Evolutionary conservation across 306 rosid genomes (phyloP), one percentile per base, ranked within the genome.

Genomic region (Inga leiocalycina): DNA sequence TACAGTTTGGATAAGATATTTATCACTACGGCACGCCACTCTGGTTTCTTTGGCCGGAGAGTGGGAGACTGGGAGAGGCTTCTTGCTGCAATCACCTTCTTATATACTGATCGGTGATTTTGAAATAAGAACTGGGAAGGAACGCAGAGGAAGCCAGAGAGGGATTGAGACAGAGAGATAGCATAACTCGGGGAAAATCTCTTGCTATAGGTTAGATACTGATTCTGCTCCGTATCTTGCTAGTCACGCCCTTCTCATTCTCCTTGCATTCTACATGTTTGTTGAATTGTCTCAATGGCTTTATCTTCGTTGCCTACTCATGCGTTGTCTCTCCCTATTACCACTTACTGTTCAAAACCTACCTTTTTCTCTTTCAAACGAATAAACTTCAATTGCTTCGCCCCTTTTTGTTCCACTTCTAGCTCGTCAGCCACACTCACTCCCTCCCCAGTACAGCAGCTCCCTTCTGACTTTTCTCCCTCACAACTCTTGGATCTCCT

Each of bases 401-500:
- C 83, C 7, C 80, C 84, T 4, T 64, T 71, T 45, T 80, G 87
- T 48, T 76, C 88, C 20, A 7, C 86, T 78, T 83, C 82, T 54
- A 81, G 68, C 71, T 68, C 56, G 2, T 51, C 51, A 77, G 41
- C 51, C 20, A 10, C 77, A 34, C 11, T 70, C 75, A 4, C 78
- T 72, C 30, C 88, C 51, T 76, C 87, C 27, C 69, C 88, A 45
- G 54, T 46, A 14, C 51, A 86, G 16, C 88, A 83, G 19, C 99
- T 93, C 57, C 93, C 95, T 11, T 86, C 79, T 2, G 85, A 88
- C 69, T 90, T 91, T 89, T 82, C 94, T 57, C 80, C 87, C 30
- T 82, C 92, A 77, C 94, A 94, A 51, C 97, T 94, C 76, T 84
- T 92, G 27, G 89, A 91, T 78, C 77, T 90, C 87, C 88, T 94